Conservation (phyloP, 1,284 basidiomycete species). For the Malassezia caprae region DNA sequence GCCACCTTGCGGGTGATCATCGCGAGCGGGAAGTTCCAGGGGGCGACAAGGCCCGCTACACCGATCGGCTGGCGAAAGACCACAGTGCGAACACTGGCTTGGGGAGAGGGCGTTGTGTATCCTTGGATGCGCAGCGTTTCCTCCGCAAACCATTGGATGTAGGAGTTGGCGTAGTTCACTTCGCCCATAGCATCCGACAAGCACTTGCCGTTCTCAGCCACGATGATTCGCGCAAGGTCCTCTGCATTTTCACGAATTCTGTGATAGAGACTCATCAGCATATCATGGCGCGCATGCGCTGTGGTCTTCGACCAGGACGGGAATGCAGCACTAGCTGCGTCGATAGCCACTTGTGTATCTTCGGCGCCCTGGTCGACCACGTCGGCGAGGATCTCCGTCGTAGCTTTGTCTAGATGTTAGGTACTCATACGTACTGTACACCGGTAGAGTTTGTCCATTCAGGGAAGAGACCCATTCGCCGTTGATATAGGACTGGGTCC, state of each 20-base stretch:
- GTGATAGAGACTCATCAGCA: constrained; percentile 37
- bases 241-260: constrained; percentile 33
- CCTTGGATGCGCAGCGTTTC: constrained; percentile 48
- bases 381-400: constrained; percentile 31
- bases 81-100: constrained; percentile 66
- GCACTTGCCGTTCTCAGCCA: constrained; percentile 45
- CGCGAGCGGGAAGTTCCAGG: constrained; percentile 46
- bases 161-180: constrained; percentile 41
- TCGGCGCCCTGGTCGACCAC: constrained; percentile 37
- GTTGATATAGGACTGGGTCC: constrained; percentile 36
- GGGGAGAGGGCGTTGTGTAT: constrained; percentile 73
- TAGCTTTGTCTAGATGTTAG: constrained; percentile 33
- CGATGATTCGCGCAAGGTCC: constrained; percentile 44
- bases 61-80: constrained; percentile 84
- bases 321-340: constrained; percentile 34
- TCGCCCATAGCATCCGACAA: constrained; percentile 43
- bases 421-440: constrained; percentile 21
- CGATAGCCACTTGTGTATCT: constrained; percentile 38
- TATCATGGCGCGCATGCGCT: constrained; percentile 38
- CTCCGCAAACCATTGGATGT: constrained; percentile 44
- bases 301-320: constrained; percentile 38
- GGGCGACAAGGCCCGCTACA: constrained; percentile 50
- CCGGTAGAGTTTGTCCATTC: constrained; percentile 30
- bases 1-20: constrained; percentile 72
- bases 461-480: constrained; percentile 35